Evolutionary conservation across 163 green algal species (phyloP).

Genomic region (Smithsoniella earleae): DNA sequence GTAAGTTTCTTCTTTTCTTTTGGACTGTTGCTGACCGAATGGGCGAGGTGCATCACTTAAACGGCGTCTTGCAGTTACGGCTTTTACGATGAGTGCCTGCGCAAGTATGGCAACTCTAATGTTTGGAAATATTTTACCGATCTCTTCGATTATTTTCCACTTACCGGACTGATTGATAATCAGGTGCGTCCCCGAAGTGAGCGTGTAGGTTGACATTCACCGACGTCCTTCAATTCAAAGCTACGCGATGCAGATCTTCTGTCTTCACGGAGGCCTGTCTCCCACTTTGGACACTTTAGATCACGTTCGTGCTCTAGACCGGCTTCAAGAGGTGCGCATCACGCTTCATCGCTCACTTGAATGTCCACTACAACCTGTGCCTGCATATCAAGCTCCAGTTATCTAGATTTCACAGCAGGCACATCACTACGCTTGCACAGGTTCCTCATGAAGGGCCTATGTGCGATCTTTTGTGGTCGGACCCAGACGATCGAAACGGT

Average conservation of each 20-base stretch:
- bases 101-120: conserved; percentile 97
- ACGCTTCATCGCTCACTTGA: no score
- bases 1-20: conserved; percentile 13
- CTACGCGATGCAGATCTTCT: conserved; percentile 70
- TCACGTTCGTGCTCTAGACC: conserved; percentile 74
- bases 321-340: conserved; percentile 82
- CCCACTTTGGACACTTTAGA: conserved; percentile 91
- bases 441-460: conserved; percentile 96
- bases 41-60: no score
- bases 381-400: no score
- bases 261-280: conserved; percentile 91
- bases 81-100: conserved; percentile 98
- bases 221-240: neutral
- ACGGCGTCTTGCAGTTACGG: conserved; percentile 71
- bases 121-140: conserved; percentile 99
- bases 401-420: no score
- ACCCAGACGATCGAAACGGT: conserved; percentile 94
- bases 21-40: neutral
- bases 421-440: conserved; percentile 42
- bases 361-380: no score
- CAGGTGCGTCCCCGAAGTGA: conserved; percentile 43
- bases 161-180: conserved; percentile 65
- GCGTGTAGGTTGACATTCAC: neutral
- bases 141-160: conserved; percentile 98
- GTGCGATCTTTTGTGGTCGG: conserved; percentile 97